A percentile compares a stretch with the other conserved stretches of the same genome.
These are phyloP conservation scores for Septoria linicola DNA, from an alignment of 2,329 filamentous ascomycete genomes.

Conservation along the genomic window DNA sequence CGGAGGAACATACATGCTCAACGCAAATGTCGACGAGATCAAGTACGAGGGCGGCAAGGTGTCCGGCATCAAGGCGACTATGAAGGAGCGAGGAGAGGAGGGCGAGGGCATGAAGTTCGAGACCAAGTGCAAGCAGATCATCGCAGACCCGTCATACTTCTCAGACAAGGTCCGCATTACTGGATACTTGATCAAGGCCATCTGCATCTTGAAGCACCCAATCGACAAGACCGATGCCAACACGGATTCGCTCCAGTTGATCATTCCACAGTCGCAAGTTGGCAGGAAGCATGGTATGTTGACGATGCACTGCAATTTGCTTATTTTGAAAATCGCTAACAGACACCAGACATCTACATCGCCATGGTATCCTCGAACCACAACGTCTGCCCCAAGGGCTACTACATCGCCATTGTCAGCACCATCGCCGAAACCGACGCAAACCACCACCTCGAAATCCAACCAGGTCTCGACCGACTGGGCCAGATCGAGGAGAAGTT, in stretches of 20 bases:
- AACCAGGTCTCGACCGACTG: constrained; percentile 86
- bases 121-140: constrained; percentile 93
- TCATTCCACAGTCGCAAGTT: constrained; percentile 96
- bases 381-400: constrained; percentile 98
- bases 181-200: constrained; percentile 90
- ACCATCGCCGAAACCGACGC: constrained; percentile 89
- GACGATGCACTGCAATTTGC: not conserved
- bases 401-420: constrained; percentile 97
- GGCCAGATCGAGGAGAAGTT: constrained; percentile 96
- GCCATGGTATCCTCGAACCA: constrained; percentile 93
- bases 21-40: constrained; percentile 89
- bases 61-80: constrained; percentile 95
- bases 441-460: constrained; percentile 94
- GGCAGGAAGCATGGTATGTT: constrained; percentile 87
- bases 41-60: constrained; percentile 76
- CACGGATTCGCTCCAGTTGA: constrained; percentile 86
- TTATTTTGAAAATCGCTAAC: not conserved
- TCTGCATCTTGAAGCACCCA: constrained; percentile 96
- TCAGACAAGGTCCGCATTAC: constrained; percentile 80
- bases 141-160: constrained; percentile 97
- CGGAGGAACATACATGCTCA: constrained; percentile 98
- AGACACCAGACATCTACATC: constrained; percentile 79
- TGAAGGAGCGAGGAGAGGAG: constrained; percentile 78
- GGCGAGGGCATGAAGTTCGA: constrained; percentile 81
- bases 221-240: constrained; percentile 78